These are phyloP conservation scores for Penicillium daleae DNA, from an alignment of 495 filamentous ascomycete genomes.

Conservation along the genomic window DNA sequence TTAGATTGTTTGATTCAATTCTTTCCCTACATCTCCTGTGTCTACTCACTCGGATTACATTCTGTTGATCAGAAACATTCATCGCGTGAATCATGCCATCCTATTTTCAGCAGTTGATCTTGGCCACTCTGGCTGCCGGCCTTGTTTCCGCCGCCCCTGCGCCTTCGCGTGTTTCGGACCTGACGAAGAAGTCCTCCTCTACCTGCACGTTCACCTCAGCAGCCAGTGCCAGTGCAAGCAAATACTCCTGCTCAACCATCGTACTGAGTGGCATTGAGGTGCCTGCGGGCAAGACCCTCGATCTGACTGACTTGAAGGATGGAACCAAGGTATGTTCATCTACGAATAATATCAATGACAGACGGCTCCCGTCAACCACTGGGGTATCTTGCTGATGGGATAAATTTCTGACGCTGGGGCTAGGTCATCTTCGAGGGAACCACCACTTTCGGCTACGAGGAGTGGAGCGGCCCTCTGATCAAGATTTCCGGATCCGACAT, in stretches of 20 bases:
- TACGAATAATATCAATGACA: background rate
- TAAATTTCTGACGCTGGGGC: background rate
- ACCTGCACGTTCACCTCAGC: background rate
- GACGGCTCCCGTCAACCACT: no score
- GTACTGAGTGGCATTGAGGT: background rate
- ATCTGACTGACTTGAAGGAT: background rate
- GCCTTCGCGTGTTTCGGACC: slow-evolving; percentile 2
- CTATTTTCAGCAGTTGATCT: background rate
- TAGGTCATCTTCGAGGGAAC: slow-evolving; percentile 7
- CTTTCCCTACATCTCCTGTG: background rate
- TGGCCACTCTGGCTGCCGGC: slow-evolving; percentile 2
- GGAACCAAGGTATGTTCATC: background rate
- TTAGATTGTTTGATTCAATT: background rate
- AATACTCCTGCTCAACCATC: background rate
- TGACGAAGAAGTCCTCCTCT: slow-evolving; percentile 10
- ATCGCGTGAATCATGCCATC: background rate
- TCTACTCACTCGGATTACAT: background rate
- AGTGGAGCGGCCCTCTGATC: background rate
- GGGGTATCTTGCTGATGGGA: no score
- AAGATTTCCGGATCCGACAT: background rate
- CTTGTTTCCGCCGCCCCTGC: background rate
- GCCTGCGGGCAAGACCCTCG: slow-evolving; percentile 1
- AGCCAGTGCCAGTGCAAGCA: background rate
- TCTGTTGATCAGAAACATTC: background rate
- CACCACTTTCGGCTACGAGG: slow-evolving; percentile 2